A percentile compares a stretch with the other conserved stretches of the same genome.
Conservation (phyloP, 2,329 filamentous ascomycete genomes). For the Penicillium sp. region DNA sequence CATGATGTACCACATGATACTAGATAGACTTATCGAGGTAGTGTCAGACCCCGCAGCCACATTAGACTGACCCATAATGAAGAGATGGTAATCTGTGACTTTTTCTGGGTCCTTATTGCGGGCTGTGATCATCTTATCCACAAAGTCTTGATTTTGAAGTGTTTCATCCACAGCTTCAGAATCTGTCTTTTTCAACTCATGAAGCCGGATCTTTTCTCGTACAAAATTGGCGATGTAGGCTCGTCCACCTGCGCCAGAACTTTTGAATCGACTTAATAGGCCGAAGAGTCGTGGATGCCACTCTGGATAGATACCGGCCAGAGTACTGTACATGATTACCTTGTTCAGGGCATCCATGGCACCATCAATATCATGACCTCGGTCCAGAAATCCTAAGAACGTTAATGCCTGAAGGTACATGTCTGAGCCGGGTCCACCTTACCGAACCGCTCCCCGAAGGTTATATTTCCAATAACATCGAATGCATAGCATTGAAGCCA, state of each 20-base stretch:
- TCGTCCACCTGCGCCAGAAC: slow-evolving; percentile 32
- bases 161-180: slow-evolving; percentile 8
- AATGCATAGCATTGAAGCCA: slow-evolving; percentile 39
- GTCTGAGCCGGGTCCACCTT: not conserved
- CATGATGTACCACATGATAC: slow-evolving; percentile 47
- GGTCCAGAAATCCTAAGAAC: slow-evolving; percentile 47
- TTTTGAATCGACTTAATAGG: slow-evolving; percentile 27
- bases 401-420: slow-evolving; percentile 11
- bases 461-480: slow-evolving; percentile 53
- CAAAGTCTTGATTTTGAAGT: slow-evolving; percentile 36
- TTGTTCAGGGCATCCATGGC: slow-evolving; percentile 43
- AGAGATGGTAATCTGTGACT: slow-evolving; percentile 41
- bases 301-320: slow-evolving; percentile 45
- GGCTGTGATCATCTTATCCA: slow-evolving; percentile 44
- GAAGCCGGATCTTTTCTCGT: slow-evolving; percentile 29
- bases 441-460: slow-evolving; percentile 36
- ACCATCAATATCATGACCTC: slow-evolving; percentile 46
- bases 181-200: slow-evolving; percentile 22
- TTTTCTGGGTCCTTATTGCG: slow-evolving; percentile 44
- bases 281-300: slow-evolving; percentile 39
- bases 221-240: slow-evolving; percentile 35
- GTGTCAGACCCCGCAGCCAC: slow-evolving; percentile 44
- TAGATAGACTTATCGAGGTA: slow-evolving; percentile 49
- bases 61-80: slow-evolving; percentile 39
- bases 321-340: slow-evolving; percentile 37